These are phyloP conservation scores for Rachicladosporium sp. DNA, from an alignment of 2,329 filamentous ascomycete species.

Conservation along the genomic window DNA sequence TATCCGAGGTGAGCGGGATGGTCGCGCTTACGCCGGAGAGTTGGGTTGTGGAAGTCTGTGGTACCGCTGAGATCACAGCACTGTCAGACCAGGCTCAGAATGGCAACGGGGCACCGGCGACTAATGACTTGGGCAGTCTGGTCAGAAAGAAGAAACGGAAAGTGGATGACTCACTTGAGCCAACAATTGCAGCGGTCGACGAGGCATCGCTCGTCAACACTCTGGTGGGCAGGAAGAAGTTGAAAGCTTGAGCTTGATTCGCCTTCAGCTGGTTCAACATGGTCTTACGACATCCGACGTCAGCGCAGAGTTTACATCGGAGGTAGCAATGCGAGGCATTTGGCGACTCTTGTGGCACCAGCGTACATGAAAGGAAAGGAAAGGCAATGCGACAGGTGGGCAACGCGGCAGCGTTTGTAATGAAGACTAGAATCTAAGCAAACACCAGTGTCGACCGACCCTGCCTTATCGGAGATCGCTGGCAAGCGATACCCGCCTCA, in stretches of 20 bases:
- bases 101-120: slow-evolving; percentile 4
- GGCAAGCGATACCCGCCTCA: too few relatives aligned
- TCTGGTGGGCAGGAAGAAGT: slow-evolving; percentile 46
- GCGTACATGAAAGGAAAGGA: too few relatives aligned
- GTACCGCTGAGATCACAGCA: slow-evolving; percentile 7
- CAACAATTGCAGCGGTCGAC: background rate
- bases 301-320: too few relatives aligned
- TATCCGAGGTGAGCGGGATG: slow-evolving; percentile 37
- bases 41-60: slow-evolving; percentile 12
- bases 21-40: slow-evolving; percentile 6
- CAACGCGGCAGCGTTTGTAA: too few relatives aligned
- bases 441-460: too few relatives aligned
- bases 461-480: too few relatives aligned
- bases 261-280: too few relatives aligned
- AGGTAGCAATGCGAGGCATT: too few relatives aligned
- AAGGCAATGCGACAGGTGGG: too few relatives aligned
- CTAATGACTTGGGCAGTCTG: slow-evolving; percentile 26
- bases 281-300: too few relatives aligned
- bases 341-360: too few relatives aligned
- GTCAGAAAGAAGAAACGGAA: slow-evolving; percentile 40
- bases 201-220: slow-evolving; percentile 32
- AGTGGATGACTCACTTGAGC: slow-evolving; percentile 8
- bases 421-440: too few relatives aligned
- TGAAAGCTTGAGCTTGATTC: slow-evolving; percentile 27
- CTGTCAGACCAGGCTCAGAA: slow-evolving; percentile 1